Evolutionary conservation across 2,329 filamentous ascomycete genomes (phyloP).

Genomic region (Helotiales sp.): DNA sequence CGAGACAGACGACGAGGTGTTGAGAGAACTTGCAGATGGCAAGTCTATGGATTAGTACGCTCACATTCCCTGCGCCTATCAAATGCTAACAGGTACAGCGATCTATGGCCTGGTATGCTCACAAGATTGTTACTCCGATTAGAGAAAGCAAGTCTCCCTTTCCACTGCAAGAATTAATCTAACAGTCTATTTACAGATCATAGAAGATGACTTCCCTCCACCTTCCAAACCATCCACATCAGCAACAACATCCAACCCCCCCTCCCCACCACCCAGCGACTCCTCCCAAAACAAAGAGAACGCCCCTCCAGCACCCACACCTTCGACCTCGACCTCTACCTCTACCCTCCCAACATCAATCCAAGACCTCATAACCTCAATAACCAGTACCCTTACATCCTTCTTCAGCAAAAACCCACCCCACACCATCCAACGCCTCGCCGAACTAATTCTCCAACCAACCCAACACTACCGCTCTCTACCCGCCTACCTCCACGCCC

Average conservation of each 20-base stretch:
- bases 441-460: conserved; percentile 82
- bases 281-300: conserved; percentile 68
- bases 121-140: conserved; percentile 46
- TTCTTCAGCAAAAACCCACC: conserved; percentile 79
- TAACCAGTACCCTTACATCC: conserved; percentile 63
- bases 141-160: conserved; percentile 47
- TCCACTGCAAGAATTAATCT: conserved; percentile 47
- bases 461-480: conserved; percentile 80
- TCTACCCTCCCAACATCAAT: conserved; percentile 67
- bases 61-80: conserved; percentile 13
- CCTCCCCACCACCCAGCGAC: conserved; percentile 45
- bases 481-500: conserved; percentile 83
- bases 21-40: conserved; percentile 53
- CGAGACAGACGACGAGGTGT: conserved; percentile 53
- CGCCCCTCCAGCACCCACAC: conserved; percentile 45
- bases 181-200: conserved; percentile 54
- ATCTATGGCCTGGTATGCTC: conserved; percentile 48
- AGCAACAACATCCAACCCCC: conserved; percentile 55
- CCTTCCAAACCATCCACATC: conserved; percentile 45
- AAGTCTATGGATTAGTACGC: conserved; percentile 61
- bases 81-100: conserved; percentile 40
- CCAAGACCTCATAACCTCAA: conserved; percentile 63
- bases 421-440: conserved; percentile 89
- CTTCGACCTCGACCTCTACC: no score
- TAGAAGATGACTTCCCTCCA: conserved; percentile 60